phyloP scores from a whole-genome alignment of 1,284 basidiomycete species.

The Irpex rosettiformis region DNA sequence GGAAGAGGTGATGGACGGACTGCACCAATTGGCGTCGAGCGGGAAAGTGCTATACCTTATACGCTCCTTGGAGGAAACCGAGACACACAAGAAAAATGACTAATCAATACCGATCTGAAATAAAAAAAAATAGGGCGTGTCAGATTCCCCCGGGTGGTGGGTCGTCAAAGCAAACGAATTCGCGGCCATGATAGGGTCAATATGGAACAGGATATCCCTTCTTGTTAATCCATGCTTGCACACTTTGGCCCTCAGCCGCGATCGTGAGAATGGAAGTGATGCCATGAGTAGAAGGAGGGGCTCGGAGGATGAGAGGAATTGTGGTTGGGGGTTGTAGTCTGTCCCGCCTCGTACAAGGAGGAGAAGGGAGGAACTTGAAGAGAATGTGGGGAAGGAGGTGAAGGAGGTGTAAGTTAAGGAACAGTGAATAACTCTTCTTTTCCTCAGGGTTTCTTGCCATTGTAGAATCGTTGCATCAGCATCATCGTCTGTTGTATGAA shows the following conservation, averaged over 20 bases:
- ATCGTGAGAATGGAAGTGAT: too few relatives aligned
- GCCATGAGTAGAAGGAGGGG: neutral
- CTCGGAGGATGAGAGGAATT: too few relatives aligned
- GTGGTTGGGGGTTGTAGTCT: too few relatives aligned
- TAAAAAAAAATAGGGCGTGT: constrained; percentile 26
- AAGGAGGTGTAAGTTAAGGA: too few relatives aligned
- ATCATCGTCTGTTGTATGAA: too few relatives aligned
- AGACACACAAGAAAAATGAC: too few relatives aligned
- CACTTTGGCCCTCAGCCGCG: neutral
- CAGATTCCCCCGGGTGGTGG: constrained; percentile 53
- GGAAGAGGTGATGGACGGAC: constrained; percentile 12
- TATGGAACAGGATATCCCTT: constrained; percentile 1
- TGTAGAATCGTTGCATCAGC: too few relatives aligned
- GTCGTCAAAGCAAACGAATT: constrained; percentile 52
- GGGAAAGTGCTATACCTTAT: constrained; percentile 9
- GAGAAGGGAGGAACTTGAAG: too few relatives aligned
- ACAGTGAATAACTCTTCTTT: too few relatives aligned
- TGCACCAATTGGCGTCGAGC: constrained; percentile 7
- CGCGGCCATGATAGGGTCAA: constrained; percentile 26
- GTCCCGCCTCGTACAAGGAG: too few relatives aligned
- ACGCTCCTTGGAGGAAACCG: neutral
- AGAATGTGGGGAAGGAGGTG: too few relatives aligned
- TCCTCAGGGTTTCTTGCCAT: too few relatives aligned
- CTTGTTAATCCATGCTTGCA: neutral
- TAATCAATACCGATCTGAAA: neutral